Evolutionary conservation across 352 stramenopile genomes (phyloP), one percentile per base, ranked within the genome.

Genomic region (Aphanomyces euteiches): DNA sequence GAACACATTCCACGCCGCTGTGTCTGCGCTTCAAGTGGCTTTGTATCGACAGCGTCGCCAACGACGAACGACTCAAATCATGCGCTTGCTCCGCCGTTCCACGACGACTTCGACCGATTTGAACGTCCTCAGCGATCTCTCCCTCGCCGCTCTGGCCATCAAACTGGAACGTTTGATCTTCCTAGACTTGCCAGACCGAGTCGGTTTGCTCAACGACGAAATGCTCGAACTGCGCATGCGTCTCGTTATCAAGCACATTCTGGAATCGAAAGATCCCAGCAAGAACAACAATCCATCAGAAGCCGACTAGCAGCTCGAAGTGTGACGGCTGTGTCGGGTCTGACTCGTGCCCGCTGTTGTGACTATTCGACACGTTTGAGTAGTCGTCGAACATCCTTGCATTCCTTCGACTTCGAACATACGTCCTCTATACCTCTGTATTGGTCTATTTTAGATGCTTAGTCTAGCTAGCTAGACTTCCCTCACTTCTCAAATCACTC

Each of bases 1-100:
- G 28, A 28, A 28, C 50, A 58, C 17, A 58, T 58, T 28, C 15
- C 19, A 58, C 21, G 50, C 50, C 50, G 13, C 50, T 12, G n/a
- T 19, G 1, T 28, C 50, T 28, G 1, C 7, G 21, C 15, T 36
- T 19, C 8, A 58, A 17, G 15, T 37, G 15, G 50, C 50, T 12
- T 13, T 58, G 10, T 50, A 58, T 28, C 50, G 36, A 7, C 50
- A 58, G 7, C 50, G 50, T 28, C 50, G 50, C 50, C 50, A 58
- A 28, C 50, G 7, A 37, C 50, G 50, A 1, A 8, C 36, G 1
- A 28, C 50, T 12, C 50, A 58, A 58, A 58, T 58, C 50, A 28
- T 58, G 7, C 50, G 50, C 17, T 12, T 58, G 17, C 21, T 58
- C 15, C 50, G 50, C 15, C 15, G 7, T 17, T 58, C 50, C 15